A percentile compares a stretch with the other conserved stretches of the same genome.
Conservation (phyloP, 2,329 filamentous ascomycete genomes). For the Aspergillus hiratsukae region DNA sequence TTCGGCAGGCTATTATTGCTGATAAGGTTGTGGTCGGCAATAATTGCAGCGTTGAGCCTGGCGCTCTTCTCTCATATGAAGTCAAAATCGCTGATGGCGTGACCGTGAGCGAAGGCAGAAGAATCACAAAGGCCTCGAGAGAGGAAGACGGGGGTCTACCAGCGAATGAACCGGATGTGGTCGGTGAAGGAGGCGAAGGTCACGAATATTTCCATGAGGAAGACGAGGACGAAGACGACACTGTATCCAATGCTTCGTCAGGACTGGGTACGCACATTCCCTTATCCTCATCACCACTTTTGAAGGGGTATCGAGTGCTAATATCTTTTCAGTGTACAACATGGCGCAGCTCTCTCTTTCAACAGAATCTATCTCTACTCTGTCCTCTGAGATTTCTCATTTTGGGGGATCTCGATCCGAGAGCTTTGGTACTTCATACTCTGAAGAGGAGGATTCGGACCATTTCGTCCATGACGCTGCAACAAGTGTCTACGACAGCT, state of each 20-base stretch:
- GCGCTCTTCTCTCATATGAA: conserved; percentile 74
- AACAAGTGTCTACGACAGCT: conserved; percentile 76
- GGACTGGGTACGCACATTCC: conserved; percentile 28
- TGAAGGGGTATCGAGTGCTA: conserved; percentile 4
- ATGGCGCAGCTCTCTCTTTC: conserved; percentile 45
- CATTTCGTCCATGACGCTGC: conserved; percentile 86
- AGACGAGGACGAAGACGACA: conserved; percentile 62
- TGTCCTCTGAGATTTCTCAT: conserved; percentile 53
- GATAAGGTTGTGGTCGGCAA: conserved; percentile 67
- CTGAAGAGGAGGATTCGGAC: conserved; percentile 55
- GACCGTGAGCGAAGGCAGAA: conserved; percentile 37
- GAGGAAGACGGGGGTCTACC: conserved; percentile 41
- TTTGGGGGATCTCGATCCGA: conserved; percentile 56
- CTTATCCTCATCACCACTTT: conserved; percentile 1
- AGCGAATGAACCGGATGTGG: conserved; percentile 48
- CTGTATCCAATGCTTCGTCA: conserved; percentile 55
- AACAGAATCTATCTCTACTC: conserved; percentile 58
- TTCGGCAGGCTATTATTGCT: conserved; percentile 72
- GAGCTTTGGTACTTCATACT: conserved; percentile 70
- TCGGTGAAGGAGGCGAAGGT: conserved; percentile 57
- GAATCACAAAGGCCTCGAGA: conserved; percentile 43
- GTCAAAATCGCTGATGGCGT: conserved; percentile 65
- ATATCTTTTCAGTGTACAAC: conserved; percentile 44
- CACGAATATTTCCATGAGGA: conserved; percentile 63
- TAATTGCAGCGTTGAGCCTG: conserved; percentile 63